Evolutionary conservation across 2,329 filamentous ascomycete species (phyloP).

Genomic region (Aureobasidium mangrovei): DNA sequence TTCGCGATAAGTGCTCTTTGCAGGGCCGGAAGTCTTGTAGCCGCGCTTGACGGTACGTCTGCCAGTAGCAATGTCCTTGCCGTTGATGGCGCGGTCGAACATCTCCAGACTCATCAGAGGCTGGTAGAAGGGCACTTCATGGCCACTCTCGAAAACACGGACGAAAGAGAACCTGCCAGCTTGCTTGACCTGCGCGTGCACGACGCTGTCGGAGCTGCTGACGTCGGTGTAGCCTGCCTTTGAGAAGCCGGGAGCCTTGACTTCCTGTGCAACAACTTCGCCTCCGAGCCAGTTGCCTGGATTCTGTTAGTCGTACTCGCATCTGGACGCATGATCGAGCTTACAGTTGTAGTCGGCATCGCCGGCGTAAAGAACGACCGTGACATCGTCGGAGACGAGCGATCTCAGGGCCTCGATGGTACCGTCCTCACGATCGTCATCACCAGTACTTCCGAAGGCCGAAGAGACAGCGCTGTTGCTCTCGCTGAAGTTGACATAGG

Average conservation of each 20-base stretch:
- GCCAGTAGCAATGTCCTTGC: slow-evolving; percentile 46
- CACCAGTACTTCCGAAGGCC: slow-evolving; percentile 42
- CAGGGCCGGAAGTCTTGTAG: slow-evolving; percentile 30
- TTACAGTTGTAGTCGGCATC: slow-evolving; percentile 32
- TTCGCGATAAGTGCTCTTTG: slow-evolving; percentile 32
- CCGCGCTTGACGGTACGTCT: slow-evolving; percentile 30
- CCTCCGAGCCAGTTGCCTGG: slow-evolving; percentile 40
- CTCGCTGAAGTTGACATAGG: slow-evolving; percentile 49
- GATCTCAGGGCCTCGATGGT: slow-evolving; percentile 34
- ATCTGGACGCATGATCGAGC: background rate
- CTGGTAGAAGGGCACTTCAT: slow-evolving; percentile 48
- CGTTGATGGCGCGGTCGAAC: slow-evolving; percentile 40
- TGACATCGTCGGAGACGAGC: slow-evolving; percentile 33
- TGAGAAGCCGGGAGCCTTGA: slow-evolving; percentile 34
- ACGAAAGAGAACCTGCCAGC: slow-evolving; percentile 43
- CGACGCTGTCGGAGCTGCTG: slow-evolving; percentile 34
- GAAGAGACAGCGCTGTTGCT: slow-evolving; percentile 35
- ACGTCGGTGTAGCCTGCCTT: slow-evolving; percentile 42
- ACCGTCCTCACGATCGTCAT: slow-evolving; percentile 39
- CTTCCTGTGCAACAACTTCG: slow-evolving; percentile 32
- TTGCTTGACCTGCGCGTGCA: slow-evolving; percentile 47
- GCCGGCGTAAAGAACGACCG: slow-evolving; percentile 37
- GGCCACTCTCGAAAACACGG: slow-evolving; percentile 42
- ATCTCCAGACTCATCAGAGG: slow-evolving; percentile 41
- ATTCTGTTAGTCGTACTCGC: background rate